Evolutionary conservation across 495 filamentous ascomycete species (phyloP).

Genomic region (Penicillium cosmopolitanum): DNA sequence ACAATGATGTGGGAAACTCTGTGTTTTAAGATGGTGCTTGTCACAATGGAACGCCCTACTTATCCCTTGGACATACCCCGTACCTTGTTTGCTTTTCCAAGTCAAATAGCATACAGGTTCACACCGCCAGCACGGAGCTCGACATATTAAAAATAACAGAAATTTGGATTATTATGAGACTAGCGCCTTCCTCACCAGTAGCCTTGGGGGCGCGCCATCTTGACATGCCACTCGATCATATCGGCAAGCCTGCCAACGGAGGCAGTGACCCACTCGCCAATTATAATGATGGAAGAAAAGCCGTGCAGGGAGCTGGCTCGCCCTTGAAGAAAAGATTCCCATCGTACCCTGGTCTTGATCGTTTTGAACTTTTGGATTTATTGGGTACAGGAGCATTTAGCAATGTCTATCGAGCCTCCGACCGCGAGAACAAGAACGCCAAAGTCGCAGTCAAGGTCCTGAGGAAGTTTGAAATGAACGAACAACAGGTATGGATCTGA

Average conservation of each 20-base stretch:
- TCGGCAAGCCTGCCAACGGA: background rate
- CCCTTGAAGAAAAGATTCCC: slow-evolving; percentile 8
- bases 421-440: slow-evolving; percentile 5
- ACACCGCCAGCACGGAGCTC: background rate
- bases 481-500: slow-evolving; percentile 11
- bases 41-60: background rate
- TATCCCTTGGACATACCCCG: background rate
- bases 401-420: slow-evolving; percentile 75
- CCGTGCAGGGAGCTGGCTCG: slow-evolving; percentile 1
- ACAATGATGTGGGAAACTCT: background rate
- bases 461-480: slow-evolving; percentile 21
- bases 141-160: background rate
- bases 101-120: no score
- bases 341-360: slow-evolving; percentile 58
- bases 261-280: background rate
- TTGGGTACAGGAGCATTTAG: slow-evolving; percentile 98
- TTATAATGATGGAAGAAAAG: background rate
- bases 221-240: slow-evolving; percentile 2
- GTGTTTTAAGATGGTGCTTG: background rate
- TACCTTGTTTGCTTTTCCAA: no score
- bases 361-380: slow-evolving; percentile 86
- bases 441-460: slow-evolving; percentile 20
- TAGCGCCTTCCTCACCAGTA: background rate
- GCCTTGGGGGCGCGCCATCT: background rate
- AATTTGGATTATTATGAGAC: background rate